Evolutionary conservation across 75 land plant genomes (phyloP), one percentile per base, ranked within the genome.

Genomic region (Larix kaempferi): DNA sequence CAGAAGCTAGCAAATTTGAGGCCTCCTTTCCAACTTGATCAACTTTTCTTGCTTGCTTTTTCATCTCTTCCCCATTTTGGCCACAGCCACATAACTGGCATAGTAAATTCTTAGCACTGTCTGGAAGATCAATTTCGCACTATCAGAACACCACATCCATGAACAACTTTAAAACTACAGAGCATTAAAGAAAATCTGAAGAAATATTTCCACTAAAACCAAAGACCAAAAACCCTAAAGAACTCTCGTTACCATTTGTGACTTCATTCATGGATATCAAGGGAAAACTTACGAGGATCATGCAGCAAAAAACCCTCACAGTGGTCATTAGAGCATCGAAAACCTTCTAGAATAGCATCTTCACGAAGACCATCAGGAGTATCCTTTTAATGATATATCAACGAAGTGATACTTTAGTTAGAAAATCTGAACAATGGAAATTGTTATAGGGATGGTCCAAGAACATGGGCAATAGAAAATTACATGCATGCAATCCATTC

Each of bases 281-380:
- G 54, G 56, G 81, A 52, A 52, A 25, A 71, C 86, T 75, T 91
- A 93, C 98, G 93, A 77, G 83, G 73, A 49, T 86, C 81, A 74
- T 78, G 85, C 49, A 91, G 74, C 79, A 93, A 77, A 78, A 86
- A 84, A 8, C 98, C 96, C 79, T 80, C 65, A 58, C 98, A 95
- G 41, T 56, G 39, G 3, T 73, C 77, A 76, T 85, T 78, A 66
- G 59, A 76, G 79, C 96, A 93, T 56, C 84, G 77, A 59, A 89
- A 91, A 52, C 96, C 98, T 84, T 95, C 96, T 21, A 91, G 75
- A 82, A 88, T 76, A 8, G 92, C 87, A 87, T 85, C 86, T 81
- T 93, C 94, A 75, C 67, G 27, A 39, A 89, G 78, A 57, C 89
- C 95, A 29, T 86, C 92, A 73, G 56, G 26, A 63, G 83, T 77